Conservation (phyloP, 2,329 filamentous ascomycete genomes). For the Clarireedia paspali region DNA sequence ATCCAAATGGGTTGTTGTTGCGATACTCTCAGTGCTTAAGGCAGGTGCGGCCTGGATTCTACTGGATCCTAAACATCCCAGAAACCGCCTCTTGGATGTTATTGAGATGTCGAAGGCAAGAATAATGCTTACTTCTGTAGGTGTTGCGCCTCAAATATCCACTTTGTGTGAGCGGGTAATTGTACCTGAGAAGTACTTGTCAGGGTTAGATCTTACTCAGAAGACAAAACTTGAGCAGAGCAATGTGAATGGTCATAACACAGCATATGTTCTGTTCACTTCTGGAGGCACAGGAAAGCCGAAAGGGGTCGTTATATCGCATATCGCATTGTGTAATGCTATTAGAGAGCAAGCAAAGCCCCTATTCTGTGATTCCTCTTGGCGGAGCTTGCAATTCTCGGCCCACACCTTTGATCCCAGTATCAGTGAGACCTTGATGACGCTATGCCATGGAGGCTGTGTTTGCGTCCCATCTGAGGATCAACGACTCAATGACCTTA, state of each 20-base stretch:
- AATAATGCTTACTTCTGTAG: not conserved
- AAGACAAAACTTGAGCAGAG: not conserved
- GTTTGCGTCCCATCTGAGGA: constrained; percentile 34
- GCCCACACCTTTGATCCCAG: constrained; percentile 8
- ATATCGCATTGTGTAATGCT: not conserved
- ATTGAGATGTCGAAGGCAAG: not conserved
- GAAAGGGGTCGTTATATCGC: not conserved
- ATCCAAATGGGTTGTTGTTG: constrained; percentile 21
- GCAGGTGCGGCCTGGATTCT: constrained; percentile 24
- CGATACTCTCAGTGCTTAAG: constrained; percentile 21
- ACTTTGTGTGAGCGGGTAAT: not conserved
- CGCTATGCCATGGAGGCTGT: constrained; percentile 31
- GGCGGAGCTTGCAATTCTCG: not conserved
- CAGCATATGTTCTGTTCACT: constrained; percentile 10
- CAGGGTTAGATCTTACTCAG: not conserved
- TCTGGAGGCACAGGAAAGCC: constrained; percentile 14
- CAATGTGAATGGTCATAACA: not conserved
- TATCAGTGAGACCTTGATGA: constrained; percentile 12
- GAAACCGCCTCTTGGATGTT: constrained; percentile 11
- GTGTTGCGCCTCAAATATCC: not conserved
- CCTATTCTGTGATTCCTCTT: not conserved
- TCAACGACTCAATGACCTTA: constrained; percentile 31
- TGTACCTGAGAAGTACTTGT: not conserved
- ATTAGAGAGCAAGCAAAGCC: not conserved
- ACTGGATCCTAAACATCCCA: constrained; percentile 25